Evolutionary conservation across 176 grass and related monocot species (phyloP).

Genomic region (Phragmites australis): DNA sequence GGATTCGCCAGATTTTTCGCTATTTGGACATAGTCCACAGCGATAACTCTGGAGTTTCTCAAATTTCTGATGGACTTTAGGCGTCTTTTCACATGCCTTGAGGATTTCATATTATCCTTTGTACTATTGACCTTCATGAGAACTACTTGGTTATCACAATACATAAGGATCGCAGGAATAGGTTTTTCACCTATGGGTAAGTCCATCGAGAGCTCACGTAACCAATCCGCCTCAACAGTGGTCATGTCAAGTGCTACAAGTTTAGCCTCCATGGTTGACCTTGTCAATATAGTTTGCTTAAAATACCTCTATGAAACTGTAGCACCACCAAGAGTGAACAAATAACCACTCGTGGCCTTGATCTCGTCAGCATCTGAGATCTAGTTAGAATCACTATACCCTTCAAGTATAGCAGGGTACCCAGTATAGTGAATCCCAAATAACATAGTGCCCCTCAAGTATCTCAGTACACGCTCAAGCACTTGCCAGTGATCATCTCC

Average conservation of each 20-base stretch:
- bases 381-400: no score
- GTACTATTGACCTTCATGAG: not conserved
- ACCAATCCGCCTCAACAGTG: not conserved
- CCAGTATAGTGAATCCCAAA: no score
- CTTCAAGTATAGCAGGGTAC: no score
- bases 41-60: not conserved
- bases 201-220: not conserved
- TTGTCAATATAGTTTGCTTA: not conserved
- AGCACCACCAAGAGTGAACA: not conserved
- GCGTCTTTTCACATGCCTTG: not conserved
- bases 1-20: not conserved
- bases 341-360: not conserved
- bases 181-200: no score
- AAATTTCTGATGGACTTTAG: not conserved
- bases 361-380: not conserved
- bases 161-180: no score
- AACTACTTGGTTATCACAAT: no score
- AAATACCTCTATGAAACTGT: not conserved
- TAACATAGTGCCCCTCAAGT: no score
- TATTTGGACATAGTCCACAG: not conserved
- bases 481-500: no score
- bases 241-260: no score
- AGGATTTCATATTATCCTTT: not conserved
- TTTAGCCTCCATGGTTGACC: not conserved
- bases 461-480: no score